A percentile compares a stretch with the other conserved stretches of the same genome.
phyloP scores from a whole-genome alignment of 441 rosid genomes.

The Hura crepitans region DNA sequence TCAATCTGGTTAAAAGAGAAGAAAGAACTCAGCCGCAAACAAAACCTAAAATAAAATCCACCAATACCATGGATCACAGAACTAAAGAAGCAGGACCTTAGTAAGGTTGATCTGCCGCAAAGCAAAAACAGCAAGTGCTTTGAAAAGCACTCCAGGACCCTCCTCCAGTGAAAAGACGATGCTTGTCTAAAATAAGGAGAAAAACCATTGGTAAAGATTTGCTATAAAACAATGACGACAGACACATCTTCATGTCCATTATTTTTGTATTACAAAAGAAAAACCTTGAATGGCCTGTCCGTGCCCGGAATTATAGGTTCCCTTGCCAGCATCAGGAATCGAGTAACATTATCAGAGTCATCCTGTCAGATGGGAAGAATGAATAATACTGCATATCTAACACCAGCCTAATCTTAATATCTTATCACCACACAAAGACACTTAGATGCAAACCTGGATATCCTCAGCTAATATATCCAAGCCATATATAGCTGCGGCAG shows the following conservation, averaged over 20 bases:
- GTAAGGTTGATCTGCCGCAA: conserved; percentile 38
- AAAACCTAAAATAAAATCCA: conserved; percentile 10
- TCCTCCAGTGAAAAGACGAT: conserved; percentile 94
- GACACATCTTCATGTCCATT: not conserved
- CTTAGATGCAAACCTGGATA: conserved; percentile 61
- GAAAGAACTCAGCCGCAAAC: conserved; percentile 15
- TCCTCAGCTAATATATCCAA: conserved; percentile 82
- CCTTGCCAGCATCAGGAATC: conserved; percentile 91
- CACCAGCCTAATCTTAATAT: conserved; percentile 10
- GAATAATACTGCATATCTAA: conserved; percentile 18
- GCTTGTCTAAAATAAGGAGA: conserved; percentile 60
- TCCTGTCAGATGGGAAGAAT: conserved; percentile 46
- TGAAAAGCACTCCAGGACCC: conserved; percentile 96
- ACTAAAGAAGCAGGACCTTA: conserved; percentile 42
- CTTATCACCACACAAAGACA: conserved; percentile 8
- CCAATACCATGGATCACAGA: not conserved
- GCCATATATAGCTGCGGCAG: conserved; percentile 73
- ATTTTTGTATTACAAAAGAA: conserved; percentile 11
- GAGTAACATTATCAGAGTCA: conserved; percentile 76
- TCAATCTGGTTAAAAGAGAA: conserved; percentile 60
- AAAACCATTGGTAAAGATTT: conserved; percentile 12
- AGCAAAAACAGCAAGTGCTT: conserved; percentile 98
- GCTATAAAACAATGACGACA: not conserved
- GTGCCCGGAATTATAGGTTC: conserved; percentile 97
- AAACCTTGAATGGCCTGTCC: conserved; percentile 81